These are phyloP conservation scores for Earliella scabrosa DNA, from an alignment of 1,284 basidiomycete genomes.

Conservation along the genomic window DNA sequence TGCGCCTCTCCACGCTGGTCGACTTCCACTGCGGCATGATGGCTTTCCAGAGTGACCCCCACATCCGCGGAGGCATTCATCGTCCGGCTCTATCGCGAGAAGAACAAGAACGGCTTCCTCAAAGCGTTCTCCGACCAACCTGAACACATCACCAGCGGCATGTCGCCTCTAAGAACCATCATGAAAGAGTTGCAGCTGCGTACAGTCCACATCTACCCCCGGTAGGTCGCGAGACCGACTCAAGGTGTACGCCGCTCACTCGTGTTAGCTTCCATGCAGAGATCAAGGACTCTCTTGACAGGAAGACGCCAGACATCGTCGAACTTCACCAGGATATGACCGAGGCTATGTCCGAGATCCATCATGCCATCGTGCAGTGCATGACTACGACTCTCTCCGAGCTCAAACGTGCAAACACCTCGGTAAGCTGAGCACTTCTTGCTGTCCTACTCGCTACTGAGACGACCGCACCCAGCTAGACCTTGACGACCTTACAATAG, in stretches of 20 bases:
- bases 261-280: conserved; percentile 82
- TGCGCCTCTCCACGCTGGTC: conserved; percentile 36
- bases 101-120: conserved; percentile 88
- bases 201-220: conserved; percentile 89
- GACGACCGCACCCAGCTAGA: conserved; percentile 71
- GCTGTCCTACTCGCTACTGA: neutral
- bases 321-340: conserved; percentile 91
- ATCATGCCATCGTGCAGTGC: conserved; percentile 92
- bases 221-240: conserved; percentile 49
- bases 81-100: conserved; percentile 85
- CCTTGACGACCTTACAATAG: conserved; percentile 90
- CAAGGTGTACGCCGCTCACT: neutral
- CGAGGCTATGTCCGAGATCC: conserved; percentile 88
- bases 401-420: conserved; percentile 86
- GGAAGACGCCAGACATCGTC: conserved; percentile 88
- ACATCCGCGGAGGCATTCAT: conserved; percentile 91
- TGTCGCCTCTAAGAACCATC: conserved; percentile 91
- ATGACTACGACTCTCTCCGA: conserved; percentile 93
- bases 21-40: too few species aligned
- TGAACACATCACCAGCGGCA: conserved; percentile 90
- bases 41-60: conserved; percentile 70
- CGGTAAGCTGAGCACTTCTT: conserved; percentile 45
- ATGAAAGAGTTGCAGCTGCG: conserved; percentile 92
- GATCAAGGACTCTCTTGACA: conserved; percentile 81
- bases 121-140: conserved; percentile 98